Evolutionary conservation across 2,329 filamentous ascomycete genomes (phyloP).

Genomic region (Colletotrichum sp.): DNA sequence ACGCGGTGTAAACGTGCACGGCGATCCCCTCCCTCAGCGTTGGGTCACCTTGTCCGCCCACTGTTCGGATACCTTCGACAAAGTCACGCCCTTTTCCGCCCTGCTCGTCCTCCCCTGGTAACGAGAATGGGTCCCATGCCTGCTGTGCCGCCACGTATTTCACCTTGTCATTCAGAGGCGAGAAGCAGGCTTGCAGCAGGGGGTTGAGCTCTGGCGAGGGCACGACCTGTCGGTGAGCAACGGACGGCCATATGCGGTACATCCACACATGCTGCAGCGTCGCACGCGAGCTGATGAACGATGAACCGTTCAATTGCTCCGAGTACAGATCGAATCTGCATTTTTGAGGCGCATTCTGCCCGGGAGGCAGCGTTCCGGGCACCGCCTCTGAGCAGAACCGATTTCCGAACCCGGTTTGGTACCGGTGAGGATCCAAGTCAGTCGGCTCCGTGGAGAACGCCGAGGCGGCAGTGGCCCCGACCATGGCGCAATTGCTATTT

Average conservation of each 20-base stretch:
- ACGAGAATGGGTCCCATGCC: slow-evolving; percentile 49
- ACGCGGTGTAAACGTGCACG: not conserved
- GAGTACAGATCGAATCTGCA: slow-evolving; percentile 45
- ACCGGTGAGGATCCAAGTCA: slow-evolving; percentile 49
- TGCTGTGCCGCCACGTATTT: slow-evolving; percentile 50
- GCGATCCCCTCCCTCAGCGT: not conserved
- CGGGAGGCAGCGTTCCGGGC: slow-evolving; percentile 47
- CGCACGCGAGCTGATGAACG: slow-evolving; percentile 34
- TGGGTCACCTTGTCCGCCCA: not conserved
- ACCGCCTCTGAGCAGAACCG: slow-evolving; percentile 49
- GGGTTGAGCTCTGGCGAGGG: not conserved
- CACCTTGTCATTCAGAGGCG: slow-evolving; percentile 43
- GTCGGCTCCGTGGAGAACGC: slow-evolving; percentile 26
- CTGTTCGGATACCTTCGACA: not conserved
- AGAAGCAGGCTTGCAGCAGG: slow-evolving; percentile 28
- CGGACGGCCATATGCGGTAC: slow-evolving; percentile 36
- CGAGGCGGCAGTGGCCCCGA: slow-evolving; percentile 24
- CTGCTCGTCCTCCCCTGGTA: not conserved
- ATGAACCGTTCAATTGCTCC: slow-evolving; percentile 51
- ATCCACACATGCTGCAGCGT: slow-evolving; percentile 38
- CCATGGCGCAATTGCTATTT: not conserved
- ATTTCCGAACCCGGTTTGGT: slow-evolving; percentile 63
- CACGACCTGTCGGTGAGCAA: slow-evolving; percentile 29
- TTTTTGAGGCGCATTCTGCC: slow-evolving; percentile 49
- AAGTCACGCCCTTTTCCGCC: not conserved